phyloP scores from a whole-genome alignment of 2,329 filamentous ascomycete species.

The Juglanconis sp. region DNA sequence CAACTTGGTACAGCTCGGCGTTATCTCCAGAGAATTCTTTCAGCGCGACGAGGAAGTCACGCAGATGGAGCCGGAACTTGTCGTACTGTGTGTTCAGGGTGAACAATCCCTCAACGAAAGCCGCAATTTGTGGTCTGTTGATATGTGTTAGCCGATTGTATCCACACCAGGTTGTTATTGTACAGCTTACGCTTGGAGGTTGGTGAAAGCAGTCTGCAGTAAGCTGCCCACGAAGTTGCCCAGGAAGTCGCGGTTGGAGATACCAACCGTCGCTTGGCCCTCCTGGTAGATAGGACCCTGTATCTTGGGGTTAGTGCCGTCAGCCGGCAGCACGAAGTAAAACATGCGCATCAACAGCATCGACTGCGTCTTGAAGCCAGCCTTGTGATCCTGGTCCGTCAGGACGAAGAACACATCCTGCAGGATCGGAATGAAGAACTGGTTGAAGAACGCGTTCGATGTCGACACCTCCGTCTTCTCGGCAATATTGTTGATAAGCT shows the following conservation, averaged over 20 bases:
- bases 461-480: constrained; percentile 83
- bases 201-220: constrained; percentile 86
- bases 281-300: constrained; percentile 84
- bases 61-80: constrained; percentile 92
- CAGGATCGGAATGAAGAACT: constrained; percentile 91
- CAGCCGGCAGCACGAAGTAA: constrained; percentile 79
- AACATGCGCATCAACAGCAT: constrained; percentile 93
- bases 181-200: constrained; percentile 75
- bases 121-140: constrained; percentile 74
- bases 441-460: constrained; percentile 94
- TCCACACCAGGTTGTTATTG: neutral
- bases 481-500: constrained; percentile 95
- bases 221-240: constrained; percentile 82
- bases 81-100: constrained; percentile 82
- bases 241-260: constrained; percentile 86
- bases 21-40: constrained; percentile 98
- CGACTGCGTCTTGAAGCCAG: constrained; percentile 97
- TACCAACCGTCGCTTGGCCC: constrained; percentile 79
- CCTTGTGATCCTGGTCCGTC: constrained; percentile 97
- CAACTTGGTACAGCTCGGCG: constrained; percentile 86
- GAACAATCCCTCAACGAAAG: constrained; percentile 88
- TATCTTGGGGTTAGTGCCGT: constrained; percentile 73
- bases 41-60: constrained; percentile 94
- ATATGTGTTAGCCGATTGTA: neutral
- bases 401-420: constrained; percentile 99